phyloP scores from a whole-genome alignment of 106 monocot genomes.

The Narthecium ossifragum region DNA sequence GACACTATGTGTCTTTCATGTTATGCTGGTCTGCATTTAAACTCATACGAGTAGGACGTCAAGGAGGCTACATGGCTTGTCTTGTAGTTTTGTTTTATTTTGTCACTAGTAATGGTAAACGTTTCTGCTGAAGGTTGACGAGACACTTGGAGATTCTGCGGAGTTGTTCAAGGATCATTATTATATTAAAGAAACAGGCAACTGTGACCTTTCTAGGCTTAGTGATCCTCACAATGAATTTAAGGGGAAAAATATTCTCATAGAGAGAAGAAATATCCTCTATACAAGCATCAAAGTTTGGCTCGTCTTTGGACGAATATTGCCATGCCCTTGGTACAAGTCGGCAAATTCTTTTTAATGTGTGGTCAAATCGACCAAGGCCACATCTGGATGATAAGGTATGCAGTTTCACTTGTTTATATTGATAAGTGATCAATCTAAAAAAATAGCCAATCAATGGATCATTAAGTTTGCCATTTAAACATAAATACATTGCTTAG shows the following conservation, averaged over 20 bases:
- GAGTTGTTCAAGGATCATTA: constrained; percentile 86
- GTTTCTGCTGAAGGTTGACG: constrained; percentile 49
- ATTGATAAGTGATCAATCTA: background rate
- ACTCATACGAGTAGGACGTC: too few species aligned
- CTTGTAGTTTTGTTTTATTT: too few species aligned
- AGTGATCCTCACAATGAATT: constrained; percentile 97
- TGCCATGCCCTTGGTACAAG: constrained; percentile 47
- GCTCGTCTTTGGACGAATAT: constrained; percentile 67
- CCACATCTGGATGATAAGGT: constrained; percentile 99
- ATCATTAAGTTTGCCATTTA: background rate
- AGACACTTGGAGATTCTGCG: constrained; percentile 49
- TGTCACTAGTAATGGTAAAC: too few species aligned
- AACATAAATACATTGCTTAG: constrained; percentile 2
- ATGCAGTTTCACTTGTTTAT: too few species aligned
- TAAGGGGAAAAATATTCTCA: too few species aligned
- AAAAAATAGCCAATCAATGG: background rate
- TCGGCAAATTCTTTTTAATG: constrained; percentile 52
- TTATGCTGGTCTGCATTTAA: too few species aligned
- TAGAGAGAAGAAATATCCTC: constrained; percentile 35
- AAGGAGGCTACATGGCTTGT: too few species aligned
- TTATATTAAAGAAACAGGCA: constrained; percentile 82
- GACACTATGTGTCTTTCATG: too few species aligned
- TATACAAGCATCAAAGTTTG: constrained; percentile 48
- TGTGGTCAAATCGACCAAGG: constrained; percentile 46
- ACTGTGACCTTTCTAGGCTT: constrained; percentile 88